phyloP scores from a whole-genome alignment of 352 stramenopile genomes.

The Globisporangium viniferum region DNA sequence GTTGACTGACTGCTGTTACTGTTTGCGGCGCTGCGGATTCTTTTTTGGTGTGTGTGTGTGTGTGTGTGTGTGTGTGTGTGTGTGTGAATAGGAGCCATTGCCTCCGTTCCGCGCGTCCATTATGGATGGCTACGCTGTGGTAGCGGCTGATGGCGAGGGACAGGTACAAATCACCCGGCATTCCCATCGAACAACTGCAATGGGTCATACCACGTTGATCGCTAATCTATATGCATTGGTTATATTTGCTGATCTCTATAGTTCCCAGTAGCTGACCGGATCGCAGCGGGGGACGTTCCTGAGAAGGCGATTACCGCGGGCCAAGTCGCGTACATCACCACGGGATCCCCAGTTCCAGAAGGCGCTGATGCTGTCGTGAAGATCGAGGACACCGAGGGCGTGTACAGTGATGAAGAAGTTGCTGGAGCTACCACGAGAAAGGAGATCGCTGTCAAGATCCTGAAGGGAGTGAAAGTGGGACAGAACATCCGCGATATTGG shows the following conservation, averaged over 20 bases:
- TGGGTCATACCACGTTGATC: background rate
- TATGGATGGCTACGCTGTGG: slow-evolving; percentile 97
- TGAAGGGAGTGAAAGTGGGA: slow-evolving; percentile 47
- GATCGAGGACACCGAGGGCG: slow-evolving; percentile 89
- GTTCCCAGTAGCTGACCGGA: slow-evolving; percentile 67
- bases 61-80: background rate
- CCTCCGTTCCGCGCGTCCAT: slow-evolving; percentile 95
- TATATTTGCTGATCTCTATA: slow-evolving; percentile 12
- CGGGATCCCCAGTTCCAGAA: slow-evolving; percentile 88
- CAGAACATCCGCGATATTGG: slow-evolving; percentile 87
- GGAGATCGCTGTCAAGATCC: slow-evolving; percentile 62
- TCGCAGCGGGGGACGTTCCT: slow-evolving; percentile 63
- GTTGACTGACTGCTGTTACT: slow-evolving; percentile 12
- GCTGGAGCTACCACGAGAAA: background rate
- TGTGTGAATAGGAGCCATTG: slow-evolving; percentile 67
- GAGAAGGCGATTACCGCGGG: slow-evolving; percentile 32
- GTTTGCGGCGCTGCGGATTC: slow-evolving; percentile 4
- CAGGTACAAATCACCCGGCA: slow-evolving; percentile 27
- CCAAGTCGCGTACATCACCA: slow-evolving; percentile 93
- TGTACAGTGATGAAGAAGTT: slow-evolving; percentile 29
- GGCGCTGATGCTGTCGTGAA: slow-evolving; percentile 92
- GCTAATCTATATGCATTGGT: background rate
- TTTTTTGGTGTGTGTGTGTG: background rate
- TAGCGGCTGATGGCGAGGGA: slow-evolving; percentile 77
- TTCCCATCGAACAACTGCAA: background rate